Evolutionary conservation across 106 monocot species (phyloP), one percentile per base, ranked within the genome.

Genomic region (Agapanthus africanus): DNA sequence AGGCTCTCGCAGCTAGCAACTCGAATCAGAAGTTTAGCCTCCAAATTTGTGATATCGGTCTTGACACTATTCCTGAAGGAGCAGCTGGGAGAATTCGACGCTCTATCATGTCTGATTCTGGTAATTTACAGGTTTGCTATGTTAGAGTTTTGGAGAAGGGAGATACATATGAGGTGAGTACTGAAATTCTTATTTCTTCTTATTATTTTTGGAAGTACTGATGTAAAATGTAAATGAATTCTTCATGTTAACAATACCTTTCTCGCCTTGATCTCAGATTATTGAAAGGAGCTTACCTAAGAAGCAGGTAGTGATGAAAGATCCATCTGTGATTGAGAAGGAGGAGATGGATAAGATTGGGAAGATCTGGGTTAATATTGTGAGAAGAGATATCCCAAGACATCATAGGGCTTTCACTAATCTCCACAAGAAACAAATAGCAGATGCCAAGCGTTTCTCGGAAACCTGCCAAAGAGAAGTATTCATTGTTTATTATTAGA

Each of bases 261-360:
- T 80, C 7, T 60, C 66, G 69, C 28, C 28, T 65, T 67, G 44
- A 39, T 35, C 54, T 37, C 83, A 97, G 97, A 90, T 92, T 75
- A 88, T 97, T 79, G 97, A 97, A 64, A 85, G 97, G 37, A 90
- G 89, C 50, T 87, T 97, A 76, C 92, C 97, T 27, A 97, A 87
- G 75, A 97, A 81, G 75, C 86, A 80, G 65, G 76, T 85, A 73
- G 70, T 71, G 30, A 88, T 80, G 69, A 97, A 92, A 73, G 97
- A 97, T 69, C 92, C 97, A 73, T 86, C 92, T 47, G 70, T 71
- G 19, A 76, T 92, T 80, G 92, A 87, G 67, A 86, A 74, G 67
- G 97, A 97, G 69, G 89, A 87, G 75, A 87, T 80, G 35, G 97
- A 97, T 42, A 97, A 90, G 70, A 84, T 87, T 69, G 77, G 75